A percentile compares a stretch with the other conserved stretches of the same genome.
Conservation (phyloP, 257 asterid genomes). For the Penstemon davidsonii region DNA sequence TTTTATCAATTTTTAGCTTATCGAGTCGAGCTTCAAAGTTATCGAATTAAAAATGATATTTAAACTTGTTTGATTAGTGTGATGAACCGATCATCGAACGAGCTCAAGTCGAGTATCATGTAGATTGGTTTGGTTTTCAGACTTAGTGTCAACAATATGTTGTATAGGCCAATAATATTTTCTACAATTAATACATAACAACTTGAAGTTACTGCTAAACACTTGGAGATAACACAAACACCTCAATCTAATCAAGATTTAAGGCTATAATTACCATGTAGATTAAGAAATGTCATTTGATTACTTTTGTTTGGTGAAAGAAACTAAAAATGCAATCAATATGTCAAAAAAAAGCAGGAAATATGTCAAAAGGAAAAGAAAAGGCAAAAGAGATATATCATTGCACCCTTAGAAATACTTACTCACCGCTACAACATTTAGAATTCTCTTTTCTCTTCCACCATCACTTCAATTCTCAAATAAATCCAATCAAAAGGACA, state of each 20-base stretch:
- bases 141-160: not conserved
- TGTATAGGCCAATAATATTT: not conserved
- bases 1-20: too few species aligned
- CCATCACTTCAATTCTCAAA: slow-evolving; percentile 15
- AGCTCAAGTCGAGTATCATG: too few species aligned
- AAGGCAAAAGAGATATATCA: slow-evolving; percentile 13
- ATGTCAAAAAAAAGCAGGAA: slow-evolving; percentile 23
- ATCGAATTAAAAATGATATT: too few species aligned
- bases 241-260: slow-evolving; percentile 15
- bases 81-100: too few species aligned
- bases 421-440: too few species aligned
- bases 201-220: not conserved
- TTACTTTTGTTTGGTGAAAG: slow-evolving; percentile 23
- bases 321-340: slow-evolving; percentile 15
- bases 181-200: not conserved
- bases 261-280: slow-evolving; percentile 28
- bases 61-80: too few species aligned
- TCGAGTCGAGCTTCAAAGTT: too few species aligned
- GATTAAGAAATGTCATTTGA: slow-evolving; percentile 31
- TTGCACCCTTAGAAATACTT: slow-evolving; percentile 5
- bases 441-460: not conserved
- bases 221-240: slow-evolving; percentile 7
- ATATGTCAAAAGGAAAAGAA: not conserved
- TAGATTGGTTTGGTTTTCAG: too few species aligned
- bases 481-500: slow-evolving; percentile 2